A percentile compares a stretch with the other conserved stretches of the same genome.
Evolutionary conservation across 139 green algal species (phyloP).

Genomic region (Spirogloea muscicola): DNA sequence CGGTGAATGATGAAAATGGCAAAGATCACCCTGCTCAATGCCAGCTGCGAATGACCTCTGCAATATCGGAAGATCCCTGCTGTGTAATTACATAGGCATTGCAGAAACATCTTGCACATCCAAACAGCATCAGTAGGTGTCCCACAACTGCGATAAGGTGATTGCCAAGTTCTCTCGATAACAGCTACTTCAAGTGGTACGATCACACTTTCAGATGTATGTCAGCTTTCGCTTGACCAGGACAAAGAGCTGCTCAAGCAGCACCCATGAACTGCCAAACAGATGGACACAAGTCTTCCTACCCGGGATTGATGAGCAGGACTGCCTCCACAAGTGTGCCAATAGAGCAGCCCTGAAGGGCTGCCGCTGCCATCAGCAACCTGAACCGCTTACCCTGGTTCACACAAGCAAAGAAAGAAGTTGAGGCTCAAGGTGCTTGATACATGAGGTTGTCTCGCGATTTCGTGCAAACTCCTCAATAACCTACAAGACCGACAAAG

Average conservation of each 20-base stretch:
- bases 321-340: slow-evolving; percentile 44
- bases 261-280: background rate
- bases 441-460: too few species aligned
- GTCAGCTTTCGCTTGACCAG: background rate
- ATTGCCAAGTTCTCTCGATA: background rate
- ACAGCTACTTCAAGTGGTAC: background rate
- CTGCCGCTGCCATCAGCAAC: slow-evolving; percentile 35
- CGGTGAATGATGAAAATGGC: background rate
- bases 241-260: background rate
- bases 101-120: background rate
- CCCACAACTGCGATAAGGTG: background rate
- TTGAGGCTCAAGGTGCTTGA: background rate
- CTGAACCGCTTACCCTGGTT: slow-evolving; percentile 37
- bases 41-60: background rate
- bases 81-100: background rate
- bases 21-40: background rate
- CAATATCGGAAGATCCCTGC: background rate
- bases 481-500: background rate
- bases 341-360: slow-evolving; percentile 48
- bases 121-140: background rate
- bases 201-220: background rate
- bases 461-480: background rate
- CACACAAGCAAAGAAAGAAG: slow-evolving; percentile 5
- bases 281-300: too few species aligned
- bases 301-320: slow-evolving; percentile 34